Evolutionary conservation across 2,329 filamentous ascomycete genomes (phyloP).

Genomic region (Corniculantispora saksenae): DNA sequence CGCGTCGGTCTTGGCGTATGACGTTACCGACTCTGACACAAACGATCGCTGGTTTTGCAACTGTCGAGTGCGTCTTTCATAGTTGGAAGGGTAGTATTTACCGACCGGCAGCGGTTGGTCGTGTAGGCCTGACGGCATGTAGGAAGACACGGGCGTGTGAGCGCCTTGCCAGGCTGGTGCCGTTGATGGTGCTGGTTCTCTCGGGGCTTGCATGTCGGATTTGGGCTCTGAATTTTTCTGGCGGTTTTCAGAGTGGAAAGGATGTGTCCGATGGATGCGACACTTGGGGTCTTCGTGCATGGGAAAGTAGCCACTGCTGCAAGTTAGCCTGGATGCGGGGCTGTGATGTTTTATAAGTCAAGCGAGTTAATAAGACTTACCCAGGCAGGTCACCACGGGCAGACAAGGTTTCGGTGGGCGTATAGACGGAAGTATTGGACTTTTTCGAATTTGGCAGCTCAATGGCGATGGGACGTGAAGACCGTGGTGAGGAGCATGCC

Average conservation of each 20-base stretch:
- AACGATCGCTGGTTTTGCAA: constrained; percentile 26
- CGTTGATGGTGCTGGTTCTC: not conserved
- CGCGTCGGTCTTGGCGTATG: constrained; percentile 38
- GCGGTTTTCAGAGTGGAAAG: constrained; percentile 48
- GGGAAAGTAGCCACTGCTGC: constrained; percentile 59
- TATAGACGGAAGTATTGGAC: constrained; percentile 42
- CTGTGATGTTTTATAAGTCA: not conserved
- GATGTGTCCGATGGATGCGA: constrained; percentile 51
- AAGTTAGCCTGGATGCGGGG: constrained; percentile 13
- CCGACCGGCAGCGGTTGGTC: constrained; percentile 54
- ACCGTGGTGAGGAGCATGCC: constrained; percentile 24
- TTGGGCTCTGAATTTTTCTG: constrained; percentile 22
- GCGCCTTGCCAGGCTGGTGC: constrained; percentile 26
- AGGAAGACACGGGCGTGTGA: constrained; percentile 50
- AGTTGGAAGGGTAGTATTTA: constrained; percentile 66
- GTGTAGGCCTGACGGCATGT: constrained; percentile 51
- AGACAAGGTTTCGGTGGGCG: constrained; percentile 52
- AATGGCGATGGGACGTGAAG: constrained; percentile 55
- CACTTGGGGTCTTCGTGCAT: constrained; percentile 56
- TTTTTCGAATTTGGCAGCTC: constrained; percentile 47
- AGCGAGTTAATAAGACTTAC: constrained; percentile 46
- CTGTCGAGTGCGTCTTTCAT: constrained; percentile 44
- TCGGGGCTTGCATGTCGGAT: constrained; percentile 8
- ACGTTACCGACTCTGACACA: constrained; percentile 31
- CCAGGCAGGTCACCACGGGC: constrained; percentile 60